phyloP scores from a whole-genome alignment of 169 alveolate species.

The Cryptosporidium sp. region DNA sequence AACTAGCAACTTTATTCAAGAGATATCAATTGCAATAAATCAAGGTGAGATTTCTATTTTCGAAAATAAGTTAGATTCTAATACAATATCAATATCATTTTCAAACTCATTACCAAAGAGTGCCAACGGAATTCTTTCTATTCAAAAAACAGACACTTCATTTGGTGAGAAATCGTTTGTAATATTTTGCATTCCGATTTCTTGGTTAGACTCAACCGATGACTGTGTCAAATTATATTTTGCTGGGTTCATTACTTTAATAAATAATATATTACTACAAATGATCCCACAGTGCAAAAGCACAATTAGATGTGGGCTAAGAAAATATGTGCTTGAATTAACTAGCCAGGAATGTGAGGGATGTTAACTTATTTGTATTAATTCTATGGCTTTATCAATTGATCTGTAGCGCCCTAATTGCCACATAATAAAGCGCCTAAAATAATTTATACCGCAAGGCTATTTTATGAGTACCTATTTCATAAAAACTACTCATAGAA shows the following conservation, averaged over 20 bases:
- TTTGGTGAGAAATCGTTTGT: conserved; percentile 2
- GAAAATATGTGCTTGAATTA: conserved; percentile 41
- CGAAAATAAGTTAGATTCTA: neutral
- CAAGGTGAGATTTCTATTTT: conserved; percentile 1
- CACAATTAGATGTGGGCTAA: conserved; percentile 52
- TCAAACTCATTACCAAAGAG: conserved; percentile 43
- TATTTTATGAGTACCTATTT: conserved; percentile 22
- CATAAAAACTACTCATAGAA: neutral
- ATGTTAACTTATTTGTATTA: neutral
- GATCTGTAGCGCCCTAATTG: neutral
- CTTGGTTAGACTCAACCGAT: conserved; percentile 48
- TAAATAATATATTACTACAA: conserved; percentile 11
- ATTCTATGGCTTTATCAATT: neutral
- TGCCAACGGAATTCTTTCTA: conserved; percentile 1
- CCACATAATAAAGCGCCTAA: conserved; percentile 3
- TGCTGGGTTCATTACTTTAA: conserved; percentile 21
- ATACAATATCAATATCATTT: conserved; percentile 8
- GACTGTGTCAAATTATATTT: conserved; percentile 23
- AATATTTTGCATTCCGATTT: conserved; percentile 26
- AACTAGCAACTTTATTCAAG: conserved; percentile 38
- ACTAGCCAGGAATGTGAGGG: conserved; percentile 56
- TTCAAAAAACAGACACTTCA: neutral
- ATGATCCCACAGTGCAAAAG: conserved; percentile 62
- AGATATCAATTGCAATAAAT: conserved; percentile 37
- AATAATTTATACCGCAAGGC: neutral